Conservation (phyloP, 805 yeast species). For the Starmerella cellae region DNA sequence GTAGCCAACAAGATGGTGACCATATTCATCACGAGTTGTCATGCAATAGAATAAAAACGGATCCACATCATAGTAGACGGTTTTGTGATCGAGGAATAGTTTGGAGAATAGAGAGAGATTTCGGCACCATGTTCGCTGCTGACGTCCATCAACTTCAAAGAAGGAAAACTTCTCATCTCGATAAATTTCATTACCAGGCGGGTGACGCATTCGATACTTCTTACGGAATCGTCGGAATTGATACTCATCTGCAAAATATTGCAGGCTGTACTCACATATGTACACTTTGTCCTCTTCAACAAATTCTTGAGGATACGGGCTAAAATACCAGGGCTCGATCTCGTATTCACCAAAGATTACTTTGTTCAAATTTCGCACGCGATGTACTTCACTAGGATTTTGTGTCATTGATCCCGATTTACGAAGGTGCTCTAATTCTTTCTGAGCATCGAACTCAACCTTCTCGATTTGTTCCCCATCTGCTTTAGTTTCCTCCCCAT, state of each 20-base stretch:
- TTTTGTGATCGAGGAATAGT: slow-evolving; percentile 86
- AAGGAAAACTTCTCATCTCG: slow-evolving; percentile 86
- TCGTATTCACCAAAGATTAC: slow-evolving; percentile 79
- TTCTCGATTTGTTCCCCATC: slow-evolving; percentile 53
- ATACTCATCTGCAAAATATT: slow-evolving; percentile 75
- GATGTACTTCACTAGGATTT: slow-evolving; percentile 68
- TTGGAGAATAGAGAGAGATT: slow-evolving; percentile 83
- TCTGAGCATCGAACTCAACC: slow-evolving; percentile 78
- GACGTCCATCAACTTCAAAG: slow-evolving; percentile 93
- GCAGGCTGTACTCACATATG: slow-evolving; percentile 80
- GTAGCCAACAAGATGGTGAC: slow-evolving; percentile 93
- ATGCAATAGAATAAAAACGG: slow-evolving; percentile 93
- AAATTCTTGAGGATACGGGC: slow-evolving; percentile 90
- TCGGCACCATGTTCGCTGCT: slow-evolving; percentile 95
- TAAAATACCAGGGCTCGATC: slow-evolving; percentile 97
- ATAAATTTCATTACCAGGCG: slow-evolving; percentile 97
- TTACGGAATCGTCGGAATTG: slow-evolving; percentile 86
- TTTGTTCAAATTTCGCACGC: slow-evolving; percentile 69
- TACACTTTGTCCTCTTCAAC: slow-evolving; percentile 85
- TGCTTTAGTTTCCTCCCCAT: slow-evolving; percentile 22
- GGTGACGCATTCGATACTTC: slow-evolving; percentile 82
- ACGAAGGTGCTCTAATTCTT: slow-evolving; percentile 80
- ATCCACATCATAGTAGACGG: slow-evolving; percentile 93
- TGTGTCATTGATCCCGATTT: slow-evolving; percentile 98
- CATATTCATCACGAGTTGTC: slow-evolving; percentile 79